Evolutionary conservation across 2,329 filamentous ascomycete genomes (phyloP).

Genomic region (Fusarium compactum): DNA sequence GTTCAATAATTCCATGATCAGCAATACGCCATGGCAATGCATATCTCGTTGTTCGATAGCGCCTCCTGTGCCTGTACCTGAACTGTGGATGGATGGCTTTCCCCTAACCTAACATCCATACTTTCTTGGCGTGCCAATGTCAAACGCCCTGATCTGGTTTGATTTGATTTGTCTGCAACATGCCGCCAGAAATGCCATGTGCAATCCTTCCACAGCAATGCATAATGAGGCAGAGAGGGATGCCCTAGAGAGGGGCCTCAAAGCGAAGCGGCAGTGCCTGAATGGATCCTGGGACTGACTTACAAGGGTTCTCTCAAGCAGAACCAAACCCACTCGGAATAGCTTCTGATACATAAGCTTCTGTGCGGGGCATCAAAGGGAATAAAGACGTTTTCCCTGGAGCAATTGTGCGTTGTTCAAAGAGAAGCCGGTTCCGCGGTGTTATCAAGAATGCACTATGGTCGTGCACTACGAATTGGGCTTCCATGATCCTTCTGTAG

Average conservation of each 20-base stretch:
- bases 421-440: constrained; percentile 1
- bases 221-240: constrained; percentile 7
- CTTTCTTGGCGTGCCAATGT: constrained; percentile 21
- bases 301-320: constrained; percentile 20
- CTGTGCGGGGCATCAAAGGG: constrained; percentile 21
- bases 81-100: constrained; percentile 36
- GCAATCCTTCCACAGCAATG: not conserved
- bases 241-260: constrained; percentile 29
- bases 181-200: constrained; percentile 20
- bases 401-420: constrained; percentile 17
- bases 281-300: constrained; percentile 18
- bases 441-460: not conserved
- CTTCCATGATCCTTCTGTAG: not conserved
- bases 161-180: constrained; percentile 33
- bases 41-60: constrained; percentile 40
- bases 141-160: constrained; percentile 30
- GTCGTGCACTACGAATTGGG: not conserved
- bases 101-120: constrained; percentile 5
- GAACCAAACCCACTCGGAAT: constrained; percentile 11
- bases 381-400: constrained; percentile 5
- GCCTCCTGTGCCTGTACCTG: constrained; percentile 26
- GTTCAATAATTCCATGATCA: constrained; percentile 30
- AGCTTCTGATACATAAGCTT: constrained; percentile 20
- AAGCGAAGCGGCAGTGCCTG: constrained; percentile 20
- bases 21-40: constrained; percentile 43